Evolutionary conservation across 2,329 filamentous ascomycete genomes (phyloP), one percentile per base, ranked within the genome.

Genomic region (Xylariaceae sp.): DNA sequence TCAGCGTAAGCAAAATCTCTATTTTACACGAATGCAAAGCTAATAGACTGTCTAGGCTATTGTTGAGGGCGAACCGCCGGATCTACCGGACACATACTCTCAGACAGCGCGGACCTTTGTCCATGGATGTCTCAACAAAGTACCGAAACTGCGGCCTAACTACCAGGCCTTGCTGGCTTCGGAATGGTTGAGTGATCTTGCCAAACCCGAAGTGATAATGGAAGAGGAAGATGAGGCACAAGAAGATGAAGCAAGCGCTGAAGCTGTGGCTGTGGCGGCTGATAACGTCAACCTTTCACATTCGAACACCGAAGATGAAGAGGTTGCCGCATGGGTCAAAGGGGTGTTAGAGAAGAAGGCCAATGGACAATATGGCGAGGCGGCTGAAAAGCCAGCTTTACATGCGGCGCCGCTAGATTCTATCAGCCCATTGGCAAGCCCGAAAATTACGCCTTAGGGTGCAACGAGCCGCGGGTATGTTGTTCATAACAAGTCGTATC

Each of bases 51-150:
- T 29, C 22, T 55, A 98, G 93, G 93, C 93, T 45, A 98, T 98
- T 63, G 93, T 98, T 27, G 89, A 97, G 64, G 93, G 93, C 40
- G 90, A 95, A n/a, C 89, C 93, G 12, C 93, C 93, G 10, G 83
- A 86, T 60, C 80, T 98, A 23, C 93, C 93, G 0, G 73, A 86
- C 45, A 83, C 80, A 21, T 98, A 87, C 65, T 93, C 91, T 1
- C 78, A 85, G 45, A 76, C 80, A 5, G 89, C 92, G 2, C 84
- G 83, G 45, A 86, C 92, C 58, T 98, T 98, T 68, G 92, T 98
- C 20, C 77, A 79, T 32, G 85, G 85, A 36, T 97, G 93, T 64
- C 75, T 98, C 37, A 90, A 96, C 73, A 98, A 98, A 67, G 86
- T 88, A 19, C 88, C 93, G 7, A 87, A 88, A 56, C 80, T 94